phyloP scores from a whole-genome alignment of 2,329 filamentous ascomycete species.

The Colletotrichum neosansevieriae region DNA sequence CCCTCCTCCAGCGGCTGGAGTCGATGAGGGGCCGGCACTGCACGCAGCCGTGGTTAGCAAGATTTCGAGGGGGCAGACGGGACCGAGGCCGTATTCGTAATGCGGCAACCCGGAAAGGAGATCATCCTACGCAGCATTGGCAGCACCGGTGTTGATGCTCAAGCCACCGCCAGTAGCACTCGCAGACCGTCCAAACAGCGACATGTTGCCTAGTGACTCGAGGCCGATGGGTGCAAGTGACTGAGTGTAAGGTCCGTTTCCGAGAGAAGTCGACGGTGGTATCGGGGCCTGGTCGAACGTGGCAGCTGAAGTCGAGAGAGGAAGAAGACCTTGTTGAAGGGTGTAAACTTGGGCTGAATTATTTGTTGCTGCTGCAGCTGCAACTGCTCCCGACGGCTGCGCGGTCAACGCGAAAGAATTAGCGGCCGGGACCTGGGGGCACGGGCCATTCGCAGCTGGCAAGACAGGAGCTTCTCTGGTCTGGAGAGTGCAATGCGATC shows the following conservation, averaged over 20 bases:
- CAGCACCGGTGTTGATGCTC: conserved; percentile 73
- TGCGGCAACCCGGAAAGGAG: conserved; percentile 1
- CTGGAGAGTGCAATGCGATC: conserved; percentile 20
- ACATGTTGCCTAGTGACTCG: conserved; percentile 15
- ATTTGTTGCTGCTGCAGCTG: conserved; percentile 5
- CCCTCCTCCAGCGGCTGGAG: conserved; percentile 30
- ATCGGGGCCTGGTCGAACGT: neutral
- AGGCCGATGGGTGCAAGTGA: conserved; percentile 2
- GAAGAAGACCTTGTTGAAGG: neutral
- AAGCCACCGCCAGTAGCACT: conserved; percentile 60
- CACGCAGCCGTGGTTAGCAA: neutral
- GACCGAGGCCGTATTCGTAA: neutral
- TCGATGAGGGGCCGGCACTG: conserved; percentile 26
- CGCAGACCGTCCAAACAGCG: conserved; percentile 30
- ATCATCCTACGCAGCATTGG: conserved; percentile 65
- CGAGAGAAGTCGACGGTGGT: neutral
- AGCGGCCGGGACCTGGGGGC: conserved; percentile 20
- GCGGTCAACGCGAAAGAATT: conserved; percentile 36
- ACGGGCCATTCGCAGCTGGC: conserved; percentile 27
- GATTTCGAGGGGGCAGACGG: neutral
- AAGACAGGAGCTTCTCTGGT: conserved; percentile 2
- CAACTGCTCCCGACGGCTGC: neutral
- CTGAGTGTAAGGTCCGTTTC: neutral
- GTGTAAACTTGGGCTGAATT: neutral
- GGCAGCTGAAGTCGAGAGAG: neutral